These are phyloP conservation scores for Hypoxylon lenormandii DNA, from an alignment of 495 filamentous ascomycete genomes.

Conservation along the genomic window DNA sequence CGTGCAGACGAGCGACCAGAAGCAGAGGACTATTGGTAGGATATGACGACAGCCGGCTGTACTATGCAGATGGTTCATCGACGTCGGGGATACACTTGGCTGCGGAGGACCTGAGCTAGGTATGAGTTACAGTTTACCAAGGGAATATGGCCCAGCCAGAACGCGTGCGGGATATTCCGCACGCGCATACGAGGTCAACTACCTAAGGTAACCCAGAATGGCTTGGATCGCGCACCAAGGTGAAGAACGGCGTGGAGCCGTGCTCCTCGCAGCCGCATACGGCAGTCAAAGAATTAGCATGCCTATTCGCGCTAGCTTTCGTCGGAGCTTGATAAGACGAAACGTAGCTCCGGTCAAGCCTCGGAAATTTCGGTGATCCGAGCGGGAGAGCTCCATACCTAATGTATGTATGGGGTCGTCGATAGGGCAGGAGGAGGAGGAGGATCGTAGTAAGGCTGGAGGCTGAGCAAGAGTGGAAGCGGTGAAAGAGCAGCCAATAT, in stretches of 20 bases:
- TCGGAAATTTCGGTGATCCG: constrained; percentile 35
- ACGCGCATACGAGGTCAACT: constrained; percentile 11
- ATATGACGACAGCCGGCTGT: constrained; percentile 23
- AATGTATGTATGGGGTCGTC: not conserved
- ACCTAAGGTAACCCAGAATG: constrained; percentile 18
- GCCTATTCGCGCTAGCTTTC: constrained; percentile 14
- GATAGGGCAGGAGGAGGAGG: constrained; percentile 14
- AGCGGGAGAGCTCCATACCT: constrained; percentile 8
- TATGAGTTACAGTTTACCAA: not conserved
- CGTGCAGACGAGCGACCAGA: constrained; percentile 13
- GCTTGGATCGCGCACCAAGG: constrained; percentile 15
- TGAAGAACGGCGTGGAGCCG: constrained; percentile 16
- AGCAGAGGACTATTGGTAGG: constrained; percentile 15
- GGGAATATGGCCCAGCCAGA: not conserved
- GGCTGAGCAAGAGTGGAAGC: constrained; percentile 30
- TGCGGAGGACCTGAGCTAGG: constrained; percentile 21
- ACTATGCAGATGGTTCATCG: constrained; percentile 23
- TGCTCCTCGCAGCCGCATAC: constrained; percentile 4
- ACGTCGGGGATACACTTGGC: constrained; percentile 41
- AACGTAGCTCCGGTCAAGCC: constrained; percentile 16
- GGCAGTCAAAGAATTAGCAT: constrained; percentile 21
- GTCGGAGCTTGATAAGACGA: constrained; percentile 22
- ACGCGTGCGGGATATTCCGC: constrained; percentile 30
- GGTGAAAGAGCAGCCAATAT: constrained; percentile 17
- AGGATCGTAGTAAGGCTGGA: constrained; percentile 40